Conservation (phyloP, 2,329 filamentous ascomycete genomes). For the Epichloe uncinata region DNA sequence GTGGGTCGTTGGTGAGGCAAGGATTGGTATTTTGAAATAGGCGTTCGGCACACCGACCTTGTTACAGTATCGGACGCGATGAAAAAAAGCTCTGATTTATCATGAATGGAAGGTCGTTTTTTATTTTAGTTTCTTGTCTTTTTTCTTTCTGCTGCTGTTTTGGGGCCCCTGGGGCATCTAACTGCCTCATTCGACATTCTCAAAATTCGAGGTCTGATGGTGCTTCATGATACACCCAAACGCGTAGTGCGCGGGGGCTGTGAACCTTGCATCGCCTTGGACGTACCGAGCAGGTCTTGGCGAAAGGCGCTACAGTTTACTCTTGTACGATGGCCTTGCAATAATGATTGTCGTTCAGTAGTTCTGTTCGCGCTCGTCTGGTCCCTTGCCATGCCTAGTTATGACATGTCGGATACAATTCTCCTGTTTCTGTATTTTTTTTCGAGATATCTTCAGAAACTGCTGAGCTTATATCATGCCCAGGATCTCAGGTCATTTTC, state of each 20-base stretch:
- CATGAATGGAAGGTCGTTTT: conserved; percentile 24
- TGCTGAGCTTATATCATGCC: no score
- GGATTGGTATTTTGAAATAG: conserved; percentile 74
- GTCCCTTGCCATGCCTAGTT: background rate
- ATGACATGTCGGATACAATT: no score
- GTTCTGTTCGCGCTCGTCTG: background rate
- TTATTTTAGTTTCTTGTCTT: conserved; percentile 1
- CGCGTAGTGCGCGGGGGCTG: background rate
- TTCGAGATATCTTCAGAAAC: no score
- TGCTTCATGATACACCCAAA: background rate
- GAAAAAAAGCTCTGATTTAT: conserved; percentile 87
- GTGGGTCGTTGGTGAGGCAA: conserved; percentile 58
- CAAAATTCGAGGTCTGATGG: no score
- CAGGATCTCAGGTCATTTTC: no score
- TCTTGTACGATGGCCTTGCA: background rate
- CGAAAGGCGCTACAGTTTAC: background rate
- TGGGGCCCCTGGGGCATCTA: background rate
- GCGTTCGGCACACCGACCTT: conserved; percentile 99
- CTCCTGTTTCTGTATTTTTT: no score
- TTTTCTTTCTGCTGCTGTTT: background rate
- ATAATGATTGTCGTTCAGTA: background rate
- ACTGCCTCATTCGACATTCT: no score
- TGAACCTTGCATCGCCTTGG: background rate
- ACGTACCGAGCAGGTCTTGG: background rate
- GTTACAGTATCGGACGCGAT: conserved; percentile 94